Base-by-base conservation (phyloP, 78 protist species). In the Blattamonas nauphoetae region DNA sequence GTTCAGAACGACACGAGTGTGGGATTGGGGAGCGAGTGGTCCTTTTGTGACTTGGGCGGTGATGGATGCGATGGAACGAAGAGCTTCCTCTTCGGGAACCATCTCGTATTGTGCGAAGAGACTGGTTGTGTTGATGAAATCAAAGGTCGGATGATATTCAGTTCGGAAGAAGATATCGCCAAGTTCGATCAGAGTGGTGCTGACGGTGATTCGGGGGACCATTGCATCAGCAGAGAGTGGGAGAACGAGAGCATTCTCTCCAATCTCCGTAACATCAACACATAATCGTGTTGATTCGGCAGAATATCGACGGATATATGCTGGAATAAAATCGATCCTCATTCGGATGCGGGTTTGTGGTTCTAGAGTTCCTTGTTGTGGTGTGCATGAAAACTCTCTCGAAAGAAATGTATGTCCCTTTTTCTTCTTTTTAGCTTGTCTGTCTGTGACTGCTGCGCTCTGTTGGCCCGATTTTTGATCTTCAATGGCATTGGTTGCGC, bases 41-140 rank as follows among this genome's bases (percentile, higher is more conserved):
- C 45, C 83, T 21, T 79, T 79, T 6, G 83, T 6, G 83, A 5
- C 6, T 6, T 79, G 29, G 29, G 83, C 83, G 32, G 83, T 38
- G 41, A 79, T 36, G 32, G 21, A 21, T 6, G 83, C 83, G 21
- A 79, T 79, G 43, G 83, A 33, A 79, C 5, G 41, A 4, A 79
- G 83, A 6, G 83, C 83, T 11, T 79, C 83, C 43, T 79, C 79
- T 5, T 46, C 90, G 42, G 45, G 85, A 1, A 46, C 35, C 33
- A 93, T 6, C 79, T 92, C 94, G 84, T 90, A 93, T 81, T 88
- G 79, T 77, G 93, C 92, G 0, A 90, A 88, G 41, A 91, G 81
- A 38, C 33, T 84, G 36, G 87, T 33, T 34, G 55, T 41, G 90
- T 93, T 93, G 81, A 1, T 4, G 46, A 93, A 35, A 42, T 41